phyloP scores from a whole-genome alignment of 371 early-diverging fungal genomes.

The Mucor mucedo region DNA sequence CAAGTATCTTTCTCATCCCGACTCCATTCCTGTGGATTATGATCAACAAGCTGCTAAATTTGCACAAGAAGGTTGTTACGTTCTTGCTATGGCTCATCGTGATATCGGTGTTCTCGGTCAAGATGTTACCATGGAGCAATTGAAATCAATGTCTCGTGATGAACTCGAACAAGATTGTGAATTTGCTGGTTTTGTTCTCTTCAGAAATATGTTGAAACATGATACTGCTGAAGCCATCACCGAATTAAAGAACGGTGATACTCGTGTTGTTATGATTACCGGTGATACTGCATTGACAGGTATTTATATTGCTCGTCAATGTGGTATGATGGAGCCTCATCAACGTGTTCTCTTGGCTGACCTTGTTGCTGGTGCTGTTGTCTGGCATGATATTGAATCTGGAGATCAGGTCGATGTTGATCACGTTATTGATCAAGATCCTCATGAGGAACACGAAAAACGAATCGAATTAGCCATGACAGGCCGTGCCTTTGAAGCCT shows the following conservation, averaged over 20 bases:
- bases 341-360: conserved; percentile 60
- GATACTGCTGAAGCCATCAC: conserved; percentile 77
- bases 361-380: conserved; percentile 37
- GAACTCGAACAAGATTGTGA: conserved; percentile 68
- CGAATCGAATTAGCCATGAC: conserved; percentile 72
- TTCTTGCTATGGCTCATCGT: conserved; percentile 74
- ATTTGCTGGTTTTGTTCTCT: conserved; percentile 82
- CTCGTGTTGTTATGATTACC: conserved; percentile 88
- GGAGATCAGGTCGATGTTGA: conserved; percentile 46
- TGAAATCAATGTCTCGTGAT: conserved; percentile 59
- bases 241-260: conserved; percentile 77
- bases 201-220: conserved; percentile 88
- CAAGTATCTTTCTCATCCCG: conserved; percentile 51
- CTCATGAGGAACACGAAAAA: conserved; percentile 36
- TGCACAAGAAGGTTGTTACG: conserved; percentile 83
- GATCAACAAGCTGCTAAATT: conserved; percentile 61
- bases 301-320: conserved; percentile 80
- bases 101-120: conserved; percentile 51
- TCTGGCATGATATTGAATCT: conserved; percentile 61
- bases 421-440: conserved; percentile 30
- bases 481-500: conserved; percentile 68
- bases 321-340: conserved; percentile 69
- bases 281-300: conserved; percentile 93
- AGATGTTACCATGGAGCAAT: conserved; percentile 45
- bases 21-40: conserved; percentile 68